Evolutionary conservation across 2,329 filamentous ascomycete species (phyloP), one percentile per base, ranked within the genome.

Genomic region (Pestalotiopsis sp.): DNA sequence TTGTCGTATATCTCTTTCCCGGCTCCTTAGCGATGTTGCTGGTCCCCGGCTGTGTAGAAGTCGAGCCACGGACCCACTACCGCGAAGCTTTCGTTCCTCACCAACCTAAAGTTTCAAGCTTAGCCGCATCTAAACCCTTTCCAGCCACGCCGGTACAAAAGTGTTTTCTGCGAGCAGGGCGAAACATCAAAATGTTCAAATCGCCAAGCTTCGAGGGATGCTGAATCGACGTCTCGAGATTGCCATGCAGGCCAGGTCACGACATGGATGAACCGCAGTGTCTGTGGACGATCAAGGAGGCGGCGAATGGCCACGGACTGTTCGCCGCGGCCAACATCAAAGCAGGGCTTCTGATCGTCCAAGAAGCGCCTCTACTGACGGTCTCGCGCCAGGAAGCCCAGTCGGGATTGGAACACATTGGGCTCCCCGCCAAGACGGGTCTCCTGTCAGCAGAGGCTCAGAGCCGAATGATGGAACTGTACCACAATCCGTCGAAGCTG

Each of bases 271-370:
- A 62, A 62, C 3, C 14, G 6, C 59, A 40, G 59, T 2, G 59
- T 62, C 59, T 62, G 38, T 62, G 59, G 59, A 40, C 30, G 35
- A 20, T 62, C 35, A 62, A 62, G 20, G 59, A 62, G 59, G 3
- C 26, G 17, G 59, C 59, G 17, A 62, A 62, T 24, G 59, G 30
- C n/a, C 59, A 62, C 22, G 59, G 59, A 3, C 59, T 62, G 9
- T 62, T 62, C 59, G 59, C 59, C 14, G 59, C 59, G 17, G 59
- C 30, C 38, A 35, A 62, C 38, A 62, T 62, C 59, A 62, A 62
- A 22, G 30, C 59, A 44, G 59, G 59, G 17, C 30, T 3, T 40
- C 30, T n/a, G 59, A 62, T 62, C 30, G n/a, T 62, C 59, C 59
- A 62, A 44, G 59, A 62, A 62, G 30, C 30, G 59, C 59, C 59